These are phyloP conservation scores for Zopfia rhizophila DNA, from an alignment of 2,329 filamentous ascomycete genomes.

Conservation along the genomic window DNA sequence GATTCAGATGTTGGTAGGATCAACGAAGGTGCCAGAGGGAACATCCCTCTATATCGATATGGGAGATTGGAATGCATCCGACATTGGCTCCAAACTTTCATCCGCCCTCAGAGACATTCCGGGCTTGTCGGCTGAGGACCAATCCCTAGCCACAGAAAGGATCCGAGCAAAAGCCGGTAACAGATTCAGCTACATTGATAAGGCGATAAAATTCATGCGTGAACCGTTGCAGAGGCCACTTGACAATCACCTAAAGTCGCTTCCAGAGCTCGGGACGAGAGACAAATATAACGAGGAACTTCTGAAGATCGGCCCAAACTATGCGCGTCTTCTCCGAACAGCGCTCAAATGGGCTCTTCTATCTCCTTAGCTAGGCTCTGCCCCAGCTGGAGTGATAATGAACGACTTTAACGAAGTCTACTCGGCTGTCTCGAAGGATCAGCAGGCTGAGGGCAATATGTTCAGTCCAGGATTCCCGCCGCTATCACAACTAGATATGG, in stretches of 20 bases:
- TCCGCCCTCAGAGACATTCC: conserved; percentile 9
- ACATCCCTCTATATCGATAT: no score
- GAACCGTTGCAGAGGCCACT: conserved; percentile 16
- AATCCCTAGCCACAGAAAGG: conserved; percentile 12
- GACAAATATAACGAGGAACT: conserved; percentile 17
- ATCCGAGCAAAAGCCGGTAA: conserved; percentile 14
- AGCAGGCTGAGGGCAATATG: no score
- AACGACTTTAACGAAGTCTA: no score
- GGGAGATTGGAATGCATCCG: conserved; percentile 11
- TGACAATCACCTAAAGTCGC: conserved; percentile 9
- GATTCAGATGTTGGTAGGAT: no score
- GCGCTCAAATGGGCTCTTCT: conserved; percentile 18
- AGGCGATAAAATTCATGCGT: conserved; percentile 18
- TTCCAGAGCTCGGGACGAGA: conserved; percentile 17
- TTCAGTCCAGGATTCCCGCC: no score
- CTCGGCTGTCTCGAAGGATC: no score
- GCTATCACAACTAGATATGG: conserved; percentile 17
- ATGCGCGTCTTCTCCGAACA: conserved; percentile 16
- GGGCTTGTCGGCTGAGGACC: conserved; percentile 13
- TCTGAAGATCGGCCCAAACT: conserved; percentile 14
- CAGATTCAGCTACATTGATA: conserved; percentile 18
- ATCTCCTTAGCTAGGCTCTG: conserved; percentile 3
- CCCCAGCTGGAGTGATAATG: conserved; percentile 16
- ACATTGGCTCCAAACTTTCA: conserved; percentile 13
- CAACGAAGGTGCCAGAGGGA: no score